phyloP scores from a whole-genome alignment of 148 eudicot species.

The Fagopyrum tataricum region DNA sequence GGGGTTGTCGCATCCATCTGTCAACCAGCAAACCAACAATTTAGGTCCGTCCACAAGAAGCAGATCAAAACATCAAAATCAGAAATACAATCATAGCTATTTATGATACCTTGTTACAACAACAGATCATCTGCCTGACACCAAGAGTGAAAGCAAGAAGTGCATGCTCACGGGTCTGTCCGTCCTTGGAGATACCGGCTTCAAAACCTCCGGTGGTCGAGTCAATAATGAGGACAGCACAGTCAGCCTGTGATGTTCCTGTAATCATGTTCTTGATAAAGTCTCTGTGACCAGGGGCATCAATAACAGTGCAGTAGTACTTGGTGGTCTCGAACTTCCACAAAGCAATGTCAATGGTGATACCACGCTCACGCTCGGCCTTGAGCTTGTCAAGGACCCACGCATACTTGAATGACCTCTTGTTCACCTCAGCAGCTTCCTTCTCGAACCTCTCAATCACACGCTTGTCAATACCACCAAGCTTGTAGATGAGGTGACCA shows the following conservation, averaged over 20 bases:
- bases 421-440: constrained; percentile 64
- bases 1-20: constrained; percentile 47
- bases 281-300: constrained; percentile 47
- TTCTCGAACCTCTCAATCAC: constrained; percentile 53
- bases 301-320: constrained; percentile 47
- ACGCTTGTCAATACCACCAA: constrained; percentile 59
- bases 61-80: neutral
- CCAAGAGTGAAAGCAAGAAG: constrained; percentile 59
- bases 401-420: constrained; percentile 54
- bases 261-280: constrained; percentile 54
- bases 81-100: neutral
- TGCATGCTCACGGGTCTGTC: constrained; percentile 63
- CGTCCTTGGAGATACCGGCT: constrained; percentile 57
- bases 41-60: neutral
- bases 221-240: constrained; percentile 51
- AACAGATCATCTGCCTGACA: constrained; percentile 51
- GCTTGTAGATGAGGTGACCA: constrained; percentile 56
- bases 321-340: constrained; percentile 50
- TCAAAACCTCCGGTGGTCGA: constrained; percentile 60
- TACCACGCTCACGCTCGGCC: constrained; percentile 50
- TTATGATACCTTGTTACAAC: constrained; percentile 42
- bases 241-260: constrained; percentile 52
- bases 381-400: constrained; percentile 58
- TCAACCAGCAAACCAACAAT: neutral
- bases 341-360: constrained; percentile 43